Conservation (phyloP, 2,329 filamentous ascomycete genomes). For the Xylariaceae sp. region DNA sequence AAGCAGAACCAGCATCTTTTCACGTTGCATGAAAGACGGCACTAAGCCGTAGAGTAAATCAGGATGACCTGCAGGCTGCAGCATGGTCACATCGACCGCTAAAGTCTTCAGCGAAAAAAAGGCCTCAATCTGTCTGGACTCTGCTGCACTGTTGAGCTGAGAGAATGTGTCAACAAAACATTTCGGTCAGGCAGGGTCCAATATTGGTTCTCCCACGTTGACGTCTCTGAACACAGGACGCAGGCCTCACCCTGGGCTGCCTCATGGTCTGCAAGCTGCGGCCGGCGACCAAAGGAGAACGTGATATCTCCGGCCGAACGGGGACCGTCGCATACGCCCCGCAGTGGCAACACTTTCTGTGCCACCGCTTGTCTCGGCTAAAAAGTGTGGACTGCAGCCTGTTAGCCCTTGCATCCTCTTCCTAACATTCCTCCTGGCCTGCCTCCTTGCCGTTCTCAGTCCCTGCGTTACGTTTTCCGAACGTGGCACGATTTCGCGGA, state of each 20-base stretch:
- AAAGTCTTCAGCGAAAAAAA: constrained; percentile 1
- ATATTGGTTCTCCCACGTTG: neutral
- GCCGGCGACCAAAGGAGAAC: neutral
- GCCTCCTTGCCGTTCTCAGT: constrained; percentile 11
- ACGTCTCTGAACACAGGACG: neutral
- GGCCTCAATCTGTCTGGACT: neutral
- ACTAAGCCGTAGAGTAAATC: neutral
- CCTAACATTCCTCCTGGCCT: constrained; percentile 1
- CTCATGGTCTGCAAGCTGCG: neutral
- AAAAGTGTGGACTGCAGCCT: constrained; percentile 14
- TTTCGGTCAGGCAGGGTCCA: neutral
- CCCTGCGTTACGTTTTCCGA: constrained; percentile 6
- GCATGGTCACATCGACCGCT: constrained; percentile 2
- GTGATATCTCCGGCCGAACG: neutral
- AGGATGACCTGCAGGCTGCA: neutral
- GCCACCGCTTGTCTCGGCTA: constrained; percentile 1
- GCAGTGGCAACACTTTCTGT: neutral
- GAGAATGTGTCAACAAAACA: neutral
- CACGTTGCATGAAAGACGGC: neutral
- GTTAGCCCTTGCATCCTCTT: constrained; percentile 14
- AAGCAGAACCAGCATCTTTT: neutral
- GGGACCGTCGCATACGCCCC: neutral
- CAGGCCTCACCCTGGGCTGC: neutral
- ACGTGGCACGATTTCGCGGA: constrained; percentile 13
- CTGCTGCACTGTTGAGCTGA: constrained; percentile 1